A percentile compares a stretch with the other conserved stretches of the same genome.
Evolutionary conservation across 805 yeast species (phyloP).

Genomic region (Wickerhamomyces bovis): DNA sequence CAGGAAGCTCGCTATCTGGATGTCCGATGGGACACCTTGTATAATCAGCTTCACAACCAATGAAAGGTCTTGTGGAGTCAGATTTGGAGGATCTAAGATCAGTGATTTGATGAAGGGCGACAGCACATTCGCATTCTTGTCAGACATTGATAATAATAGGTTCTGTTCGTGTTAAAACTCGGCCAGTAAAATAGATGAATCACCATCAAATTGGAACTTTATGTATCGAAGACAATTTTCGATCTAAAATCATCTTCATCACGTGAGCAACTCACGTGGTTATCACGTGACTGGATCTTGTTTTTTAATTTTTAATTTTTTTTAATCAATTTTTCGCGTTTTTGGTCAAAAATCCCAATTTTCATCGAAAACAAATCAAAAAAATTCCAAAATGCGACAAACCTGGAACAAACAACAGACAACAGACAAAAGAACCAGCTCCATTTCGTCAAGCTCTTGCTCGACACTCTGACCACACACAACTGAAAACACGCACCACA

Average conservation of each 20-base stretch:
- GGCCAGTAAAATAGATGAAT: not conserved
- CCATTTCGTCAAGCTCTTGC: not conserved
- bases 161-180: not conserved
- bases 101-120: constrained; percentile 64
- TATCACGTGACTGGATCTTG: not conserved
- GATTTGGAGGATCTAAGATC: constrained; percentile 50
- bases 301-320: too few relatives aligned
- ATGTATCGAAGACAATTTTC: too few relatives aligned
- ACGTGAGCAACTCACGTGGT: not conserved
- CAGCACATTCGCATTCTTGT: constrained; percentile 12
- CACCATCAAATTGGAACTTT: too few relatives aligned
- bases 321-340: not conserved
- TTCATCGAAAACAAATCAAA: not conserved
- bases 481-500: not conserved
- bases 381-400: not conserved
- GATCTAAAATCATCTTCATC: not conserved
- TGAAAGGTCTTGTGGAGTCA: constrained; percentile 60
- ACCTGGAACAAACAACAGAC: not conserved
- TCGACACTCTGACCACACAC: not conserved
- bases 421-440: not conserved
- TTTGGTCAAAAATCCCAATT: not conserved
- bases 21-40: constrained; percentile 52
- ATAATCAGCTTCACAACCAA: constrained; percentile 58
- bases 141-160: not conserved
- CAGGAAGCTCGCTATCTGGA: constrained; percentile 74